Conservation (phyloP, 179 eudicot species). For the Carnegiea gigantea region DNA sequence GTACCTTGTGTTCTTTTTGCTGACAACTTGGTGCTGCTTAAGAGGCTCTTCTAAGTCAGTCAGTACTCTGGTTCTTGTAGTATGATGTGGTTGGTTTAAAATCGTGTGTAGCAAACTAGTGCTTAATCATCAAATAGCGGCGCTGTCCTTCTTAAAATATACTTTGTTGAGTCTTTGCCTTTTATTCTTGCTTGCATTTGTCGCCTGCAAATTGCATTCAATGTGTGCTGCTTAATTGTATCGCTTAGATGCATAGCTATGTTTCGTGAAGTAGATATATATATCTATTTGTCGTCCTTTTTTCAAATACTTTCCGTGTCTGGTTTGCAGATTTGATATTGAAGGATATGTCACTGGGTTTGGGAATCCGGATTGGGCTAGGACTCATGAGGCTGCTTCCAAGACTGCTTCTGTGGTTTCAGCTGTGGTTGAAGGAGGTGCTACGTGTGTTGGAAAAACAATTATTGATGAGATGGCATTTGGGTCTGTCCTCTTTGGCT, state of each 20-base stretch:
- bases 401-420: slow-evolving; percentile 73
- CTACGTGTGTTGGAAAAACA: slow-evolving; percentile 89
- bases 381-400: slow-evolving; percentile 80
- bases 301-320: neutral
- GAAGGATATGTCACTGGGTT: slow-evolving; percentile 85
- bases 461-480: slow-evolving; percentile 88
- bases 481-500: slow-evolving; percentile 43
- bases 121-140: no score
- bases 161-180: neutral
- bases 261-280: neutral
- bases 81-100: no score
- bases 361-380: slow-evolving; percentile 89
- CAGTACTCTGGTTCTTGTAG: no score
- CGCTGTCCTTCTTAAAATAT: neutral
- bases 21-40: no score
- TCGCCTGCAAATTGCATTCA: neutral
- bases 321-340: slow-evolving; percentile 63
- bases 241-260: neutral
- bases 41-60: no score
- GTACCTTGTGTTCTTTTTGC: no score
- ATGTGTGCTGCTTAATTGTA: neutral
- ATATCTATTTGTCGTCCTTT: neutral
- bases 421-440: slow-evolving; percentile 89
- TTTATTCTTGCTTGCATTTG: neutral
- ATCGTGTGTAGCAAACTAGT: no score